These are phyloP conservation scores for Aspergillus clavatus DNA, from an alignment of 2,329 filamentous ascomycete genomes.

Conservation along the genomic window DNA sequence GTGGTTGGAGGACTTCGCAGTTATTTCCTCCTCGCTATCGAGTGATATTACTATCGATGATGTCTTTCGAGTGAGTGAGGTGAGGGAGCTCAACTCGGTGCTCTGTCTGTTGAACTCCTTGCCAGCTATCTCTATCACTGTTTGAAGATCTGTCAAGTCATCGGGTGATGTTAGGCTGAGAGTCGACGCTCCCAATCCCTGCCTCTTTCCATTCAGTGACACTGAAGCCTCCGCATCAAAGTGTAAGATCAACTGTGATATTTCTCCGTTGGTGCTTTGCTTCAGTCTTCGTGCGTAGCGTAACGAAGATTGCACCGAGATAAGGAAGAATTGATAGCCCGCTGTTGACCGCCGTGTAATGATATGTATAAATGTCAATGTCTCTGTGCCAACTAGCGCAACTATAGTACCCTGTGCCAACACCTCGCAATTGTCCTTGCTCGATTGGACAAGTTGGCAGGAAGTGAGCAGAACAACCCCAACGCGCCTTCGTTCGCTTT, in stretches of 20 bases:
- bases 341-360: background rate
- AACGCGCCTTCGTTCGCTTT: background rate
- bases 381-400: background rate
- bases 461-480: background rate
- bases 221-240: conserved; percentile 3
- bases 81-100: background rate
- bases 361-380: conserved; percentile 11
- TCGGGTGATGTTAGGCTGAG: conserved; percentile 8
- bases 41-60: conserved; percentile 14
- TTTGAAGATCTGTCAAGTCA: conserved; percentile 8
- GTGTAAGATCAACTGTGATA: conserved; percentile 2
- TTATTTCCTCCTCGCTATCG: conserved; percentile 10
- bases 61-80: conserved; percentile 2
- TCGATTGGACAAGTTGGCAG: conserved; percentile 9
- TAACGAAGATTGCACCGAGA: conserved; percentile 3
- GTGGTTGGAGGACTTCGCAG: conserved; percentile 1
- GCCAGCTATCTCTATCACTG: conserved; percentile 1
- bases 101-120: background rate
- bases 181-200: background rate
- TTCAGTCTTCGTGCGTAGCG: background rate
- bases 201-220: conserved; percentile 8
- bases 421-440: background rate
- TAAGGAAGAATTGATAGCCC: conserved; percentile 7
- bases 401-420: conserved; percentile 7
- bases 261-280: background rate